Evolutionary conservation across 73 alveolate genomes (phyloP), one percentile per base, ranked within the genome.

Genomic region (Symbiodinium natans): DNA sequence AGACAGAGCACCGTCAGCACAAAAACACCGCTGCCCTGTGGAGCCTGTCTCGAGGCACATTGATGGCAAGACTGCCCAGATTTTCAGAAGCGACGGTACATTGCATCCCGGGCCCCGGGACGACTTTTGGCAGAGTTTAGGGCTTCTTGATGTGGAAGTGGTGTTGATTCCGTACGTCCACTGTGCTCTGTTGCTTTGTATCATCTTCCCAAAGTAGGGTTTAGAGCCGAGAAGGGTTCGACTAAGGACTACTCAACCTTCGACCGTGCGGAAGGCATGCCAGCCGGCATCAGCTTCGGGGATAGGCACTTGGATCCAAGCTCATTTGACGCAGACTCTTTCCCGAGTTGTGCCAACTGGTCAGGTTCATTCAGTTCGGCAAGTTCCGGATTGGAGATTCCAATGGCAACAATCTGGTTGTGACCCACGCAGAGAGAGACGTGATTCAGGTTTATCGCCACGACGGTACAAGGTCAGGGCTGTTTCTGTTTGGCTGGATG

Each of bases 211-310:
- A 13, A 6, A 52, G 68, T 52, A 63, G 34, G 77, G 38, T 25
- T 6, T 15, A 27, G 31, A 56, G 31, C 77, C 59, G 6, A 46
- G 59, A 46, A 13, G 59, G 77, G 0, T 15, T 25, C 77, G 34
- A 27, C 77, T 6, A 27, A 63, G 77, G 77, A 63, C 34, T 63
- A 7, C 10, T 63, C 77, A 27, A 63, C 77, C 39, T 63, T 63
- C 77, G 77, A 63, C 36, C 77, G 77, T 63, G 38, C 77, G 0
- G 77, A 63, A 17, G 77, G 77, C 34, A 34, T 63, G 77, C 77
- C 77, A 63, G 77, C 77, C 15, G 77, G 77, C 77, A 63, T 63
- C 77, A 63, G 77, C 39, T 63, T 63, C 34, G 77, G 77, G 77
- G 77, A 63, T 8, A 52, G 68, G 68, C 68, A 13, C 68, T 6